Base-by-base conservation (phyloP, 116 monocot species). In the Posidonia oceanica region DNA sequence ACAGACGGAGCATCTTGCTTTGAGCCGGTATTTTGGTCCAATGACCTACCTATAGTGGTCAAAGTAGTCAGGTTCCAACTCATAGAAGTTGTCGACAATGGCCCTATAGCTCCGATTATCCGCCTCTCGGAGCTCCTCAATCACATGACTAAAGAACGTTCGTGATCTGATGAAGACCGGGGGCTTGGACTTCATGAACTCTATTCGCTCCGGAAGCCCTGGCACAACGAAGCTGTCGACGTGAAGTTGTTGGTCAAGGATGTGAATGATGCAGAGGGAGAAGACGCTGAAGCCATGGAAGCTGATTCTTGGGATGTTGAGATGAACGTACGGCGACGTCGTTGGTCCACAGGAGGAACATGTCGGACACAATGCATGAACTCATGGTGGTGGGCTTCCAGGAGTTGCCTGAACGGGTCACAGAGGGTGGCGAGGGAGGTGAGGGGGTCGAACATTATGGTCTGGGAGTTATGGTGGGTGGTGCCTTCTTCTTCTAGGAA, bases 41-140 rank as follows among this genome's bases (percentile, higher is more conserved):
- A 63, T n/a, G 0, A 14, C 20, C 1, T 38, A 3, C 15, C 40
- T 37, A 48, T 54, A 80, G 44, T 36, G 13, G 17, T 77, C 77
- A n/a, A n/a, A n/a, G n/a, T n/a, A n/a, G n/a, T n/a, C n/a, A n/a
- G n/a, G n/a, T n/a, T n/a, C n/a, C n/a, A n/a, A n/a, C n/a, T n/a
- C n/a, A 15, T 64, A 61, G 75, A 84, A 80, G 72, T 64, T 84
- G 77, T 84, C 80, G 0, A 75, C 53, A 48, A 84, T 48, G 4
- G 44, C 52, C 10, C 84, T n/a, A n/a, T n/a, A n/a, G n/a, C n/a
- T n/a, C n/a, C n/a, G n/a, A 4, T 52, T 39, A 41, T 66, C 52
- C 4, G 14, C 7, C 66, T 71, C 11, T 52, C 17, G 4, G 36
- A 66, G 13, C 52, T 22, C n/a, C 29, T 37, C 36, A 21, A 74